A percentile compares a stretch with the other conserved stretches of the same genome.
Evolutionary conservation across 192 early-diverging fungal species (phyloP).

Genomic region (Coemansia sp.): DNA sequence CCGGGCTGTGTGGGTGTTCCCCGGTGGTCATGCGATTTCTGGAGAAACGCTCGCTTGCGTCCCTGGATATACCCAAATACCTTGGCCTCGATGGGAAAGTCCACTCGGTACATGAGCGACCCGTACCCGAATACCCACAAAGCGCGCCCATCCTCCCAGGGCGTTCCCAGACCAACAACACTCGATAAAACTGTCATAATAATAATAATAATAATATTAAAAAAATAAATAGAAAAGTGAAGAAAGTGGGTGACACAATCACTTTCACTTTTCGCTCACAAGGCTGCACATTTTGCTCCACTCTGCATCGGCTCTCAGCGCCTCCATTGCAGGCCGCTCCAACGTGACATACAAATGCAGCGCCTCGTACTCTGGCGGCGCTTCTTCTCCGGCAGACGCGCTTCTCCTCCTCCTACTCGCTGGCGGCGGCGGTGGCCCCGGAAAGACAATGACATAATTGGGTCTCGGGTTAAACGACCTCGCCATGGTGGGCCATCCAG

Average conservation of each 20-base stretch:
- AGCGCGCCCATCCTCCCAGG: slow-evolving; percentile 30
- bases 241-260: background rate
- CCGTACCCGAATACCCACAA: slow-evolving; percentile 77
- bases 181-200: slow-evolving; percentile 21
- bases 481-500: slow-evolving; percentile 38
- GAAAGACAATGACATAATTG: slow-evolving; percentile 52
- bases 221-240: slow-evolving; percentile 6
- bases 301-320: slow-evolving; percentile 19
- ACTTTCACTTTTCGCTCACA: slow-evolving; percentile 15
- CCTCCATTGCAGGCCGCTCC: slow-evolving; percentile 37
- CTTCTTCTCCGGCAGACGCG: too few relatives aligned
- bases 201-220: slow-evolving; percentile 3
- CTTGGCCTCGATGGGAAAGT: slow-evolving; percentile 63
- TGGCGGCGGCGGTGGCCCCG: too few relatives aligned
- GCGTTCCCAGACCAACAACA: slow-evolving; percentile 5
- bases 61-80: slow-evolving; percentile 27
- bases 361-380: too few relatives aligned
- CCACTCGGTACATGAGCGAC: slow-evolving; percentile 70
- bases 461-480: slow-evolving; percentile 44
- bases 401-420: too few relatives aligned
- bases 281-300: slow-evolving; percentile 30
- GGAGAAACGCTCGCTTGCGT: slow-evolving; percentile 17
- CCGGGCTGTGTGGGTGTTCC: slow-evolving; percentile 80
- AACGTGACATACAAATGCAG: slow-evolving; percentile 50
- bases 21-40: slow-evolving; percentile 84